Evolutionary conservation across 208 protist genomes (phyloP).

Genomic region (Trypanosoma vivax): DNA sequence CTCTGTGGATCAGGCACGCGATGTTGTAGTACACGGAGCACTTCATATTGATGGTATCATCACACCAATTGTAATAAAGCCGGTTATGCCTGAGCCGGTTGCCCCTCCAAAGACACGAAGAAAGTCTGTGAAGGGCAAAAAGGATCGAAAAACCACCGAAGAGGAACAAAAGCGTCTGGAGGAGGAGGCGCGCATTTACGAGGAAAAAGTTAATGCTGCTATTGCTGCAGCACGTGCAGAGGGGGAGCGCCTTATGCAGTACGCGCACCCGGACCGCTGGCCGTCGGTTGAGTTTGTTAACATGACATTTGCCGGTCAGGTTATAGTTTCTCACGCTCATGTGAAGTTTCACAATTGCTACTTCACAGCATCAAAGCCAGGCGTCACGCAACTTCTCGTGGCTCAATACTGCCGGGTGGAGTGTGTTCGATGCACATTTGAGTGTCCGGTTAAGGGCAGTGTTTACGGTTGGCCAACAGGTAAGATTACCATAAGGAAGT

Average conservation of each 20-base stretch:
- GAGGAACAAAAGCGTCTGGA: conserved; percentile 55
- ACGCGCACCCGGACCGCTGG: conserved; percentile 77
- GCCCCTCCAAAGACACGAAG: conserved; percentile 18
- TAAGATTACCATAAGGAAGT: conserved; percentile 46
- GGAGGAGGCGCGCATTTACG: conserved; percentile 46
- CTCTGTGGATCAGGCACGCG: conserved; percentile 27
- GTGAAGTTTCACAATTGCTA: conserved; percentile 77
- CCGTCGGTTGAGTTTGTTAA: conserved; percentile 53
- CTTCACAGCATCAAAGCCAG: conserved; percentile 25
- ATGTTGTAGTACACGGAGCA: conserved; percentile 38
- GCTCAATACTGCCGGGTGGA: conserved; percentile 74
- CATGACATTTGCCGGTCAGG: conserved; percentile 64
- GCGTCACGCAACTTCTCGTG: conserved; percentile 56
- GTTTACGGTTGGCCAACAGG: conserved; percentile 66
- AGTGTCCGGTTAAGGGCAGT: conserved; percentile 32
- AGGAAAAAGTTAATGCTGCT: conserved; percentile 57
- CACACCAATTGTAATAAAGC: conserved; percentile 66
- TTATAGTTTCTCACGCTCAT: conserved; percentile 68
- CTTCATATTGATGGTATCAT: conserved; percentile 50
- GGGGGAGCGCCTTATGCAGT: conserved; percentile 76
- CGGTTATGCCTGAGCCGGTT: conserved; percentile 34
- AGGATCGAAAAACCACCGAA: conserved; percentile 47
- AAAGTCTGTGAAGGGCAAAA: conserved; percentile 26
- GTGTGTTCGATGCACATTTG: conserved; percentile 74
- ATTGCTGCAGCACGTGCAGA: conserved; percentile 50